Conservation (phyloP, 805 yeast species). For the Pichia kluyveri region DNA sequence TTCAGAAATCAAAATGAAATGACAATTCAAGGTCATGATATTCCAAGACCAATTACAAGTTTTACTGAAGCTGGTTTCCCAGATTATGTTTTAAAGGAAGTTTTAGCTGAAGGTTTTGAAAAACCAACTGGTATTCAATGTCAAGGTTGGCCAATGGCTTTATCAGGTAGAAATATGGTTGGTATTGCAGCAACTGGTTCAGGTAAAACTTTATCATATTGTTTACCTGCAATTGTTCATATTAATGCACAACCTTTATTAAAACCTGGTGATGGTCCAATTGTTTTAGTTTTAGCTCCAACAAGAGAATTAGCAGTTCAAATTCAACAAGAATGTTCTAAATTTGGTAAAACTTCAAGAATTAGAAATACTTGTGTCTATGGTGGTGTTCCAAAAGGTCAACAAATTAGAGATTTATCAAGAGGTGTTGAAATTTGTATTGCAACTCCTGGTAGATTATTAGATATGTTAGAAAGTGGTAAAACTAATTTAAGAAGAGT, state of each 20-base stretch:
- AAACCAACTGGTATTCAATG: conserved; percentile 95
- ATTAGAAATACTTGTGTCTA: conserved; percentile 95
- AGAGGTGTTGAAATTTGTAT: conserved; percentile 94
- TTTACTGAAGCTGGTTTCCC: conserved; percentile 99
- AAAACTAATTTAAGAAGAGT: conserved; percentile 94
- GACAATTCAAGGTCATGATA: conserved; percentile 74
- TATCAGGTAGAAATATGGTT: conserved; percentile 96
- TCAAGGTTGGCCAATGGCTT: conserved; percentile 99
- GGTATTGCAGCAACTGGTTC: conserved; percentile 99
- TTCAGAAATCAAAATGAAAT: conserved; percentile 83
- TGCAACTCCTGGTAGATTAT: conserved; percentile 98
- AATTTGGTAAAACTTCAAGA: conserved; percentile 86
- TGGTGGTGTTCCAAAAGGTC: conserved; percentile 99
- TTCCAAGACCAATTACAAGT: conserved; percentile 87
- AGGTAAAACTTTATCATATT: conserved; percentile 95
- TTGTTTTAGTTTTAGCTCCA: conserved; percentile 92
- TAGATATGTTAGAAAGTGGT: conserved; percentile 93
- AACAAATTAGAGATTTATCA: conserved; percentile 90
- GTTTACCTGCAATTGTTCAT: conserved; percentile 95
- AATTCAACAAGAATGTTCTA: conserved; percentile 91
- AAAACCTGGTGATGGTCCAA: conserved; percentile 93
- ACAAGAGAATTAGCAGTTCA: conserved; percentile 98
- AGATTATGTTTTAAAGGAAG: conserved; percentile 81
- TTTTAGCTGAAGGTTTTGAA: conserved; percentile 85
- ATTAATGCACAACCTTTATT: conserved; percentile 96